These are phyloP conservation scores for Phytophthora citrophthora DNA, from an alignment of 352 stramenopile genomes.

Conservation along the genomic window DNA sequence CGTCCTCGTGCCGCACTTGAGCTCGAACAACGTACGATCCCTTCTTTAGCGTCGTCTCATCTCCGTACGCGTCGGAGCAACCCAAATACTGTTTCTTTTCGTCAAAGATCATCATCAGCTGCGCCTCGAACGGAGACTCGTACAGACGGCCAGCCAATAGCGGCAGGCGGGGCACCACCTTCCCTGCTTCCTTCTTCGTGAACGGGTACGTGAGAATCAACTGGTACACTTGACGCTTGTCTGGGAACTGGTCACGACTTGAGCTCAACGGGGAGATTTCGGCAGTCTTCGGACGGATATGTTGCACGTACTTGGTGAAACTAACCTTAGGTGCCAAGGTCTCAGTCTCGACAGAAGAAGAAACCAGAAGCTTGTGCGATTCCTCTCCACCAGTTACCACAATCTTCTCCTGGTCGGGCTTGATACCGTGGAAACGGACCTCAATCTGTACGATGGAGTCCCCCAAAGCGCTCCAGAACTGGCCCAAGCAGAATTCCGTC, in stretches of 20 bases:
- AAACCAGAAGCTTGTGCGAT: slow-evolving; percentile 80
- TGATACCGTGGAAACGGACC: slow-evolving; percentile 87
- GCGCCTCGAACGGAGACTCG: slow-evolving; percentile 93
- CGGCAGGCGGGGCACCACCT: slow-evolving; percentile 81
- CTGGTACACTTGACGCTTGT: slow-evolving; percentile 90
- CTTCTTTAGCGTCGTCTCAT: slow-evolving; percentile 87
- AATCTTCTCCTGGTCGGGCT: slow-evolving; percentile 69
- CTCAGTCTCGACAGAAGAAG: slow-evolving; percentile 76
- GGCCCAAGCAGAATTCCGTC: slow-evolving; percentile 88
- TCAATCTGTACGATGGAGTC: slow-evolving; percentile 82
- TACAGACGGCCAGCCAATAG: slow-evolving; percentile 91
- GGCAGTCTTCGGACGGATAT: slow-evolving; percentile 75
- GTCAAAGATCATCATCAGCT: slow-evolving; percentile 94
- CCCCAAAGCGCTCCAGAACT: slow-evolving; percentile 91
- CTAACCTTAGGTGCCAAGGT: slow-evolving; percentile 71
- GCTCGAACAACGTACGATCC: slow-evolving; percentile 77
- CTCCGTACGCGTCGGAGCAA: slow-evolving; percentile 86
- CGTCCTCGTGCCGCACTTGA: slow-evolving; percentile 83
- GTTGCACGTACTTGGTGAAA: slow-evolving; percentile 88
- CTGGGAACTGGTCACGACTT: slow-evolving; percentile 81
- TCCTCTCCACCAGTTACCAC: slow-evolving; percentile 66
- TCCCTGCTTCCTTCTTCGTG: slow-evolving; percentile 83
- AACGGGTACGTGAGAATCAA: slow-evolving; percentile 92
- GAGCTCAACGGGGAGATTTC: slow-evolving; percentile 84
- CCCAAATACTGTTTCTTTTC: slow-evolving; percentile 93